A percentile compares a stretch with the other conserved stretches of the same genome.
Conservation (phyloP, 1,284 basidiomycete species). For the Apiotrichum veenhuisii region DNA sequence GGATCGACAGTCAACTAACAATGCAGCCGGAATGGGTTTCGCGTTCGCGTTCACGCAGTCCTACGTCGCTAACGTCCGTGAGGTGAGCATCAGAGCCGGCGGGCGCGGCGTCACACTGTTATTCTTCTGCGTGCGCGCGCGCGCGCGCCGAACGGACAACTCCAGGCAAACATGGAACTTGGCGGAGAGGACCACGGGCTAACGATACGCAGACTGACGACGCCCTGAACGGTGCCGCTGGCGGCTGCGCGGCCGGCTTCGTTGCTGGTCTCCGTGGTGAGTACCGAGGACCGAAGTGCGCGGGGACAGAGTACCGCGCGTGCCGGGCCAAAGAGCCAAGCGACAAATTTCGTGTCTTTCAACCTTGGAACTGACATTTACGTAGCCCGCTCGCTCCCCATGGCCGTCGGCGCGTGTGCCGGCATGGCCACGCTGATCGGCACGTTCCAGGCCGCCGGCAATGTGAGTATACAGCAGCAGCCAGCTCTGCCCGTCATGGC, state of each 20-base stretch:
- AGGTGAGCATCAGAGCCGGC: slow-evolving; percentile 39
- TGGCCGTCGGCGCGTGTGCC: slow-evolving; percentile 75
- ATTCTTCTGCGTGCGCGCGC: no score
- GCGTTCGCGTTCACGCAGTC: slow-evolving; percentile 80
- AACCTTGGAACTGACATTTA: no score
- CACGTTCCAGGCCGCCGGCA: slow-evolving; percentile 76
- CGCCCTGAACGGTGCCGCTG: slow-evolving; percentile 75
- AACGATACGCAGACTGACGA: slow-evolving; percentile 60
- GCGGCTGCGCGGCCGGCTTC: slow-evolving; percentile 90
- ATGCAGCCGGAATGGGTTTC: slow-evolving; percentile 81
- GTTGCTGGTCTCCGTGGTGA: slow-evolving; percentile 76
- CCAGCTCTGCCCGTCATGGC: no score
- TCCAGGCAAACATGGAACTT: no score
- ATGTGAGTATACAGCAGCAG: no score
- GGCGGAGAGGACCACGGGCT: no score
- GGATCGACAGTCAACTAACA: background rate
- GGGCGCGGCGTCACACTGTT: background rate
- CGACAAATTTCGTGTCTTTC: no score
- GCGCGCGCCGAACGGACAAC: no score
- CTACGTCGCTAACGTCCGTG: slow-evolving; percentile 72
- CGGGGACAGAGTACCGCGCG: no score
- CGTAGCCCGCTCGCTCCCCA: slow-evolving; percentile 75
- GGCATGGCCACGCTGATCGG: slow-evolving; percentile 77
- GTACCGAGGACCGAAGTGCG: no score
- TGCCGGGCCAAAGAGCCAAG: no score